phyloP scores from a whole-genome alignment of 192 early-diverging fungal genomes.

The Lunasporangiospora selenospora region DNA sequence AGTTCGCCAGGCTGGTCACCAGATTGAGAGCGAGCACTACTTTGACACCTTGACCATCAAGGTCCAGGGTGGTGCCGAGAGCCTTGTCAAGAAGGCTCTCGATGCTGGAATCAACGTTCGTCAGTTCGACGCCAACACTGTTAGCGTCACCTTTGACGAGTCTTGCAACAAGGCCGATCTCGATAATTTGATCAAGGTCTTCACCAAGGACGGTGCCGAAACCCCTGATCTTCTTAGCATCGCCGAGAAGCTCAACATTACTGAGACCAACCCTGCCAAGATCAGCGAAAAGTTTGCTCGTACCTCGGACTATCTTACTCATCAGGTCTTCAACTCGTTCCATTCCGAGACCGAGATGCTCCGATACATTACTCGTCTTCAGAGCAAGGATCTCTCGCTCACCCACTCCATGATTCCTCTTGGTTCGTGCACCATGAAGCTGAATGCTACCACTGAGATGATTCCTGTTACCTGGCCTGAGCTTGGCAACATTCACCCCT shows the following conservation, averaged over 20 bases:
- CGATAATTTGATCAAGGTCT: conserved; percentile 77
- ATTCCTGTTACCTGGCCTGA: conserved; percentile 99
- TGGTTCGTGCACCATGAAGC: conserved; percentile 99
- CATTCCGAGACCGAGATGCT: conserved; percentile 99
- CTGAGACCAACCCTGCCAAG: conserved; percentile 55
- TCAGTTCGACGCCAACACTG: conserved; percentile 72
- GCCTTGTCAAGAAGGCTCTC: conserved; percentile 76
- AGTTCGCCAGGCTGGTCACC: conserved; percentile 77
- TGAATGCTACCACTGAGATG: conserved; percentile 99
- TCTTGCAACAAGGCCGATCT: conserved; percentile 87
- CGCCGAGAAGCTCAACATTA: conserved; percentile 57
- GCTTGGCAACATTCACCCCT: conserved; percentile 95
- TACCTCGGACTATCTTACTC: conserved; percentile 80
- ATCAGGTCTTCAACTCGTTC: conserved; percentile 94
- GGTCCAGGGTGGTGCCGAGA: conserved; percentile 64
- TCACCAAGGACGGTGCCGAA: conserved; percentile 66
- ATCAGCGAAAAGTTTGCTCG: conserved; percentile 72
- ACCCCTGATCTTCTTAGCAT: conserved; percentile 52
- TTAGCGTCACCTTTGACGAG: conserved; percentile 95
- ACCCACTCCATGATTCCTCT: conserved; percentile 99
- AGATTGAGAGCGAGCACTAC: conserved; percentile 82
- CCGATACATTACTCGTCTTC: conserved; percentile 93
- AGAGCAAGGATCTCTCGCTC: conserved; percentile 98
- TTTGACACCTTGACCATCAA: conserved; percentile 97
- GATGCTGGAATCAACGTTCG: conserved; percentile 89